Base-by-base conservation (phyloP, 2,329 filamentous ascomycete genomes). In the Teratosphaeria zuluensis region DNA sequence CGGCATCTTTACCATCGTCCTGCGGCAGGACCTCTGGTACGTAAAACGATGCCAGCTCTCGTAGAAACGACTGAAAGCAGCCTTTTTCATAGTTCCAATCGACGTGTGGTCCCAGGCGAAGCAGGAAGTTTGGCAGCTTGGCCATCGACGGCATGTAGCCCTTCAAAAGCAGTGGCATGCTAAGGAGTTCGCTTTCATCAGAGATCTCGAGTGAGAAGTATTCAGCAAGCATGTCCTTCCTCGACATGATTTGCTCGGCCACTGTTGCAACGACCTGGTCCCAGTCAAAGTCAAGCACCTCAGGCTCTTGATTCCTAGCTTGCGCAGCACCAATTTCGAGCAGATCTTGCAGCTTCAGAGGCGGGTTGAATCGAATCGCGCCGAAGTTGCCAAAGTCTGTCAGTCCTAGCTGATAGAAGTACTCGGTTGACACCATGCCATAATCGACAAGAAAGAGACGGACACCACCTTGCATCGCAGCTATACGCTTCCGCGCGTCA, bases 381-480 rank as follows among this genome's bases (percentile, higher is more conserved):
- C 94, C 94, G 68, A 96, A 96, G 71, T 99, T 99, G 1, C 88
- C 90, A 74, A 99, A 99, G 69, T 99, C 91, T 0, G 91, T 95
- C 38, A 99, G 81, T 0, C 91, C 92, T 21, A 97, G 77, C 74
- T 99, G 94, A 75, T 99, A 99, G 72, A 97, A 95, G 72, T 92
- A 95, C 67, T 97, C 92, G 62, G 85, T 88, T 71, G 73, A 89
- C 1, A 89, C 77, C 70, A 92, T 85, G 11, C 91, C 94, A 69
- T 99, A 99, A 73, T 99, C 94, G 56, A 99, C 81, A 24, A 99
- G 82, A 72, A 89, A 96, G 7, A 99, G 81, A 70, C 92, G 95
- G 8, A 97, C 88, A 14, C 92, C 94, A 38, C 89, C 86, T 74
- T 99, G 94, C 42, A 99, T 88, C 16, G 94, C 91, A n/a, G 86